phyloP scores from a whole-genome alignment of 331 rosid genomes.

The Quercus phellos region DNA sequence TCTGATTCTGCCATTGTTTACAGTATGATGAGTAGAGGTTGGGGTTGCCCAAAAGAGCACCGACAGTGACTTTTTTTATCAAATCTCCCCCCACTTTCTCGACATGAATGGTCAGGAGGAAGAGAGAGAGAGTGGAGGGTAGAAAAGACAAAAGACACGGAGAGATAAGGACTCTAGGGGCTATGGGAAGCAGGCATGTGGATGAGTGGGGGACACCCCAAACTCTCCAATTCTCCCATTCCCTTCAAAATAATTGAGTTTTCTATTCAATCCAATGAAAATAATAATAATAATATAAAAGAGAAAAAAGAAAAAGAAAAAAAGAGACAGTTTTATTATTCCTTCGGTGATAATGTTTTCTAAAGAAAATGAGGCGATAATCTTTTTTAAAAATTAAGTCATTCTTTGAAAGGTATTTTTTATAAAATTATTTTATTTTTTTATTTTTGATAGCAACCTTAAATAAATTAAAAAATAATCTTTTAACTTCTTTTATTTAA shows the following conservation, averaged over 20 bases:
- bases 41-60: constrained; percentile 39
- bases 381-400: rapidly evolving
- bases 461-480: rapidly evolving
- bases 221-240: constrained; percentile 26
- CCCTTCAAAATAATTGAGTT: constrained; percentile 40
- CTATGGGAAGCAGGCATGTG: constrained; percentile 74
- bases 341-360: no score
- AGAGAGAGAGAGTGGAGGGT: neutral
- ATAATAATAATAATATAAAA: no score
- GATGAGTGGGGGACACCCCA: constrained; percentile 73
- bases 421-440: no score
- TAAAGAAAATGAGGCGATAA: no score
- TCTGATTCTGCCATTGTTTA: constrained; percentile 1
- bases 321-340: no score
- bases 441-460: rapidly evolving
- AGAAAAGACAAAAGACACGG: neutral
- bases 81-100: constrained; percentile 19
- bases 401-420: no score
- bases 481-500: rapidly evolving
- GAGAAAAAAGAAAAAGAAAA: no score
- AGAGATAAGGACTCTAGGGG: constrained; percentile 55
- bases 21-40: constrained; percentile 33
- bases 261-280: neutral
- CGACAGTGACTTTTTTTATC: constrained; percentile 46
- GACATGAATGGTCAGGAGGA: constrained; percentile 36